Evolutionary conservation across 768 basidiomycete genomes (phyloP).

Genomic region (Jaapia argillacea): DNA sequence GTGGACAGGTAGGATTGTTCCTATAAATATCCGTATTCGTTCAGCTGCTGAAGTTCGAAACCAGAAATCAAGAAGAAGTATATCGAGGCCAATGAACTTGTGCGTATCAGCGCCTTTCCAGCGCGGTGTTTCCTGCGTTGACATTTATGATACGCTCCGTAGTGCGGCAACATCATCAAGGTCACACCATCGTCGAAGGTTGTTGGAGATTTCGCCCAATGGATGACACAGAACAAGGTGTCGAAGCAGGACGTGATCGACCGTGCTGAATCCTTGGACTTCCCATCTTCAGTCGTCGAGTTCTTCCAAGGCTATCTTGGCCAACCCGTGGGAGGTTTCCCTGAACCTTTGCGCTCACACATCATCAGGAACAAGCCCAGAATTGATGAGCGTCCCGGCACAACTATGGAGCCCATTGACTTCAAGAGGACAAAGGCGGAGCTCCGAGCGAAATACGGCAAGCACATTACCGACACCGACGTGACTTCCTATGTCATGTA

Average conservation of each 20-base stretch:
- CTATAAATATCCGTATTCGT: neutral
- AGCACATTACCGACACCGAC: conserved; percentile 88
- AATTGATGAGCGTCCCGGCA: conserved; percentile 90
- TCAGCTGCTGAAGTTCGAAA: neutral
- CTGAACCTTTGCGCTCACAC: conserved; percentile 85
- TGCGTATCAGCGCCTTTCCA: conserved; percentile 25
- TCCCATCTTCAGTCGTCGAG: conserved; percentile 94
- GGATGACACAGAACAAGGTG: conserved; percentile 94
- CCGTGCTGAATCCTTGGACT: conserved; percentile 85
- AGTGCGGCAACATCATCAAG: conserved; percentile 98
- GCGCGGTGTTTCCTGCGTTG: conserved; percentile 3
- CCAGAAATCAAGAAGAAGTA: conserved; percentile 97
- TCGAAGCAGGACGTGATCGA: conserved; percentile 79
- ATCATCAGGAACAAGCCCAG: conserved; percentile 91
- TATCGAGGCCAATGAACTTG: conserved; percentile 93
- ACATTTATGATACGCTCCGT: conserved; percentile 1
- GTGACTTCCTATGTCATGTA: conserved; percentile 98
- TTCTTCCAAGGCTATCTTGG: conserved; percentile 99
- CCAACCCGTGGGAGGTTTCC: conserved; percentile 97
- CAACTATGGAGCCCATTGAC: conserved; percentile 78
- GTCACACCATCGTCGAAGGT: conserved; percentile 99
- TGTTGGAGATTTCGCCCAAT: conserved; percentile 98
- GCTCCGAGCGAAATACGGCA: conserved; percentile 88
- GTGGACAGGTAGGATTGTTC: conserved; percentile 61
- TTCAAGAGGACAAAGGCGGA: conserved; percentile 96